A percentile compares a stretch with the other conserved stretches of the same genome.
Evolutionary conservation across 371 early-diverging fungal genomes (phyloP).

Genomic region (Blakeslea trispora): DNA sequence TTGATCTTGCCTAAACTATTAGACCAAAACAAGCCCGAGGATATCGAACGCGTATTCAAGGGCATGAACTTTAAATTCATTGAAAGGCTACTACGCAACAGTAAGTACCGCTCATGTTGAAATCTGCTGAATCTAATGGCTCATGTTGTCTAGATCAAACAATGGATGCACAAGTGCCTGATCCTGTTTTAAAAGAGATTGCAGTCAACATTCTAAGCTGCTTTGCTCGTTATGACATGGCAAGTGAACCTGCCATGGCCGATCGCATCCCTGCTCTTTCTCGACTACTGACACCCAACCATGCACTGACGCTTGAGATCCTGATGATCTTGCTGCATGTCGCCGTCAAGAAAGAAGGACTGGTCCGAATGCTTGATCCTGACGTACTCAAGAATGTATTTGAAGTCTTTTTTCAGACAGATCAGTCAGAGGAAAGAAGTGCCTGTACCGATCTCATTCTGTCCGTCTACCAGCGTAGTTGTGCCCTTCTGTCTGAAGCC

Average conservation of each 20-base stretch:
- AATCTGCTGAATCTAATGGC: neutral
- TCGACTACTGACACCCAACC: slow-evolving; percentile 34
- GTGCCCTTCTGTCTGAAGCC: slow-evolving; percentile 24
- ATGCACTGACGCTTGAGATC: slow-evolving; percentile 33
- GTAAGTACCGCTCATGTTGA: too few species aligned
- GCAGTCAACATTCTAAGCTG: slow-evolving; percentile 50
- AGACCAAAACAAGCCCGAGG: slow-evolving; percentile 34
- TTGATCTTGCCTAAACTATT: slow-evolving; percentile 52
- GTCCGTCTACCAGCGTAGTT: slow-evolving; percentile 25
- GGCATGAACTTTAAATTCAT: slow-evolving; percentile 56
- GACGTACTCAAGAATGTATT: slow-evolving; percentile 40
- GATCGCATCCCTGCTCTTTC: slow-evolving; percentile 48
- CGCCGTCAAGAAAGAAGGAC: slow-evolving; percentile 37
- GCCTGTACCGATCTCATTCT: slow-evolving; percentile 26
- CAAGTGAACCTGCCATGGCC: slow-evolving; percentile 33
- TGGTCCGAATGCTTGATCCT: slow-evolving; percentile 44
- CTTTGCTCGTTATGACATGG: slow-evolving; percentile 44
- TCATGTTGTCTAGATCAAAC: slow-evolving; percentile 6
- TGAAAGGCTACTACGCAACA: slow-evolving; percentile 46
- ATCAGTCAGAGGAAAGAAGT: slow-evolving; percentile 20
- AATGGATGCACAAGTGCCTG: slow-evolving; percentile 38
- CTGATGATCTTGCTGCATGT: slow-evolving; percentile 38
- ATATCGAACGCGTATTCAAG: slow-evolving; percentile 43
- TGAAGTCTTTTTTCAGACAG: slow-evolving; percentile 21
- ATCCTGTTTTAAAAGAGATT: slow-evolving; percentile 43